phyloP scores from a whole-genome alignment of 257 asterid genomes.

The Eustoma russellianum region DNA sequence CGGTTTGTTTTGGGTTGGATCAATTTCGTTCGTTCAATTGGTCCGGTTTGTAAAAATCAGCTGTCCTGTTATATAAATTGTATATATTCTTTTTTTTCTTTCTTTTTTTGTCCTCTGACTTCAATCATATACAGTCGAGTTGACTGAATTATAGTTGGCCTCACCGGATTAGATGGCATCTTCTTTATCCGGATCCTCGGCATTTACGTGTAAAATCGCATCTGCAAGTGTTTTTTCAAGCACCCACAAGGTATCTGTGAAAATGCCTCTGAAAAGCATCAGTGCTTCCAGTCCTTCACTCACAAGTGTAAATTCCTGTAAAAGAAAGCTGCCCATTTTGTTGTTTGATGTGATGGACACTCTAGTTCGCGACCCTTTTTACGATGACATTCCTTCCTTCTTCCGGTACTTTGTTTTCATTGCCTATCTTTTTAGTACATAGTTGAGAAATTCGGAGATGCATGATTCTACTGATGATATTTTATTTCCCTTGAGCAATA shows the following conservation, averaged over 20 bases:
- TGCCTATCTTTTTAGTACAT: background rate
- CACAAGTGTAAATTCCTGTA: background rate
- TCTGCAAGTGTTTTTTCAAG: background rate
- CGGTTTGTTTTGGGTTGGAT: too few species aligned
- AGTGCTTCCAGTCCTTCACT: conserved; percentile 6
- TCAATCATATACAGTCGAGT: too few species aligned
- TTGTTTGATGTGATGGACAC: conserved; percentile 93
- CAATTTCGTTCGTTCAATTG: too few species aligned
- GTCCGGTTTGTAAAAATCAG: too few species aligned
- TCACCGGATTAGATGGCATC: conserved; percentile 5
- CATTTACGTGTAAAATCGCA: conserved; percentile 4
- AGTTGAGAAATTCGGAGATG: too few species aligned
- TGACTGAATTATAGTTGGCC: too few species aligned
- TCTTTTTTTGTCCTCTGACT: too few species aligned
- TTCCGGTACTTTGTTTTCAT: conserved; percentile 46
- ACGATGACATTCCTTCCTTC: conserved; percentile 69
- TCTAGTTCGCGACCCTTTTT: conserved; percentile 82
- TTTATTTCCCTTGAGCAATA: too few species aligned
- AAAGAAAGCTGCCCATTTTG: conserved; percentile 59
- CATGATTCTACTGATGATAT: too few species aligned
- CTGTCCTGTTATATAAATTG: too few species aligned
- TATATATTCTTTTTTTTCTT: too few species aligned
- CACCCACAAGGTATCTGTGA: conserved; percentile 4
- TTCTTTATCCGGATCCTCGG: background rate
- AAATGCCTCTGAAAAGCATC: conserved; percentile 17